Percentiles rank a stretch among this genome's conserved stretches.
These are phyloP conservation scores for Pseudozyma sp. DNA, from an alignment of 1,284 basidiomycete species.

Conservation along the genomic window DNA sequence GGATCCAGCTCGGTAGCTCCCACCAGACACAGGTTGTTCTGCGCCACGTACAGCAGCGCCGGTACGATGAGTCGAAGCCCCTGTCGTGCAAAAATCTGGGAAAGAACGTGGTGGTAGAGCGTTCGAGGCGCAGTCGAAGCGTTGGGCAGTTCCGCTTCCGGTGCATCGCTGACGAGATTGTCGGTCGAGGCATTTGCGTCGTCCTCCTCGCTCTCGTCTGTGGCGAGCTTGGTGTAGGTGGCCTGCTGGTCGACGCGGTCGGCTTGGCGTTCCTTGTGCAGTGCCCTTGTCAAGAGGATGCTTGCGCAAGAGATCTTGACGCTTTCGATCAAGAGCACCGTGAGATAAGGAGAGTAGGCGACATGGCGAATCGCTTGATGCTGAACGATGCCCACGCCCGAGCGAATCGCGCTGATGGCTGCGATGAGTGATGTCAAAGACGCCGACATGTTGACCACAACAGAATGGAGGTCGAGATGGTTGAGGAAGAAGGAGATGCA, in stretches of 20 bases:
- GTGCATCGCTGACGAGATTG: background rate
- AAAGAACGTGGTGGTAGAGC: conserved; percentile 8
- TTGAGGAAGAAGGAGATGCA: background rate
- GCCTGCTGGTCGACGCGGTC: background rate
- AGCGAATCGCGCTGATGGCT: conserved; percentile 16
- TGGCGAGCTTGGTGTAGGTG: background rate
- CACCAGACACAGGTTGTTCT: conserved; percentile 38
- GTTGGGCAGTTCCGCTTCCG: background rate
- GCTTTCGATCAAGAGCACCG: conserved; percentile 23
- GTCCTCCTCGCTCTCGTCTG: too few species aligned
- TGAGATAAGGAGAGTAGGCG: conserved; percentile 29
- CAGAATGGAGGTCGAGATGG: too few species aligned
- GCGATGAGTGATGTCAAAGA: conserved; percentile 20
- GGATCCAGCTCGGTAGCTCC: conserved; percentile 34
- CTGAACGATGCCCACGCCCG: conserved; percentile 19
- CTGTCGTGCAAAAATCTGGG: conserved; percentile 17
- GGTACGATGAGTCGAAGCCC: conserved; percentile 24
- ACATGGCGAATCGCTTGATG: conserved; percentile 30
- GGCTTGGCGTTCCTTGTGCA: conserved; percentile 10
- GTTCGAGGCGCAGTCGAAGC: background rate
- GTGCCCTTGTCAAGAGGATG: conserved; percentile 14
- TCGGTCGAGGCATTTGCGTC: background rate
- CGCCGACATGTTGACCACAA: conserved; percentile 16
- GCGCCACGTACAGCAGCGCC: conserved; percentile 37
- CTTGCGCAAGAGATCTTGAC: conserved; percentile 22